phyloP scores from a whole-genome alignment of 1,284 basidiomycete genomes.

The Moniliella sp. region DNA sequence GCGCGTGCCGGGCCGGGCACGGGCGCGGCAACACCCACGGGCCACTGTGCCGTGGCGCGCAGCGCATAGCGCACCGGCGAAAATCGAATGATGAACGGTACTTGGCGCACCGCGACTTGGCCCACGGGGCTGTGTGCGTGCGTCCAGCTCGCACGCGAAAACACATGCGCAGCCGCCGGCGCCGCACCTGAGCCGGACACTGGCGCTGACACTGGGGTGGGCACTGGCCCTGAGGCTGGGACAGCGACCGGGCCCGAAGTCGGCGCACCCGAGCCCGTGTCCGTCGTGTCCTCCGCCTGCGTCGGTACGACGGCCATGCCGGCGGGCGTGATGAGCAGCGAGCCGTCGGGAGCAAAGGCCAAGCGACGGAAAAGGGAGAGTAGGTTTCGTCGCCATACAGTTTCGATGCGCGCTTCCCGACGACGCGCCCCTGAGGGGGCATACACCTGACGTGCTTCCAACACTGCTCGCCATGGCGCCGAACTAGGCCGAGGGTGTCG shows the following conservation, averaged over 20 bases:
- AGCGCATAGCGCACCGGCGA: slow-evolving; percentile 80
- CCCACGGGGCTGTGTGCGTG: slow-evolving; percentile 84
- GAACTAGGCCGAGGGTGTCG: no score
- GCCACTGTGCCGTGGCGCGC: slow-evolving; percentile 33
- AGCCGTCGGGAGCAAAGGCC: slow-evolving; percentile 82
- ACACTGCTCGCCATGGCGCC: no score
- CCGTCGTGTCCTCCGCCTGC: no score
- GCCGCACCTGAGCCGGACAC: slow-evolving; percentile 1
- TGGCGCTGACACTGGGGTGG: background rate
- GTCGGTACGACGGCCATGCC: slow-evolving; percentile 50
- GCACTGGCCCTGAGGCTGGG: background rate
- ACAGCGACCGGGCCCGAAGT: no score
- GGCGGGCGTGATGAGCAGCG: slow-evolving; percentile 72
- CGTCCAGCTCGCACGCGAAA: slow-evolving; percentile 44
- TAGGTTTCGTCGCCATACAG: slow-evolving; percentile 87
- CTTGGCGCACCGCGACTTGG: slow-evolving; percentile 49
- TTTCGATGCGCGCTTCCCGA: no score
- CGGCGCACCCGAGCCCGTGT: no score
- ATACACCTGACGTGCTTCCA: no score
- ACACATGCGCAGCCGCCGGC: slow-evolving; percentile 14
- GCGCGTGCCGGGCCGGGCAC: slow-evolving; percentile 31
- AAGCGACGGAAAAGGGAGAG: slow-evolving; percentile 88
- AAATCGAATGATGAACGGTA: slow-evolving; percentile 77
- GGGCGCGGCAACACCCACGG: slow-evolving; percentile 1
- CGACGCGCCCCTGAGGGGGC: no score